A percentile compares a stretch with the other conserved stretches of the same genome.
These are phyloP conservation scores for Vanrija sp. DNA, from an alignment of 1,284 basidiomycete species.

Conservation along the genomic window DNA sequence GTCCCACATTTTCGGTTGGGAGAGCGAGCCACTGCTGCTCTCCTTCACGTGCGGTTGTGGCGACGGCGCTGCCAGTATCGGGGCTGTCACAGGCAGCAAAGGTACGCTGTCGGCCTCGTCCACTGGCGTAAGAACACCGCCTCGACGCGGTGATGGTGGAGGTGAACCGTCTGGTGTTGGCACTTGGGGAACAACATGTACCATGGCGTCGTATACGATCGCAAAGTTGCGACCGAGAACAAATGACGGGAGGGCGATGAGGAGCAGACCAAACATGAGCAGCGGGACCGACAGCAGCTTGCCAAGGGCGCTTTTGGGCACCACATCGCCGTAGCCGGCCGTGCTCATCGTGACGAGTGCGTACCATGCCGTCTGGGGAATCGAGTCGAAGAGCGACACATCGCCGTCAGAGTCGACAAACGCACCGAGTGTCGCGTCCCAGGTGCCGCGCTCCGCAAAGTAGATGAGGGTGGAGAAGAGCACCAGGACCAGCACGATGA, in stretches of 20 bases:
- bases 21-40: too few relatives aligned
- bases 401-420: constrained; percentile 82
- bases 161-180: constrained; percentile 4
- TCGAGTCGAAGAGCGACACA: constrained; percentile 56
- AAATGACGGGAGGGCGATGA: constrained; percentile 82
- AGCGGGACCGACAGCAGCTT: constrained; percentile 76
- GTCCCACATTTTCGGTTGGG: neutral
- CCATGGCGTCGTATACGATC: constrained; percentile 74
- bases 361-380: constrained; percentile 71
- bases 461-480: constrained; percentile 83
- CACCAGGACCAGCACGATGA: constrained; percentile 78
- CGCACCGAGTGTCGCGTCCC: constrained; percentile 70
- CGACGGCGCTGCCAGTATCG: too few relatives aligned
- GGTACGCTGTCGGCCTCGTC: constrained; percentile 1
- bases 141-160: neutral
- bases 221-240: constrained; percentile 85
- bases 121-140: constrained; percentile 1
- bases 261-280: constrained; percentile 73
- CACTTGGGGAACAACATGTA: neutral
- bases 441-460: constrained; percentile 79
- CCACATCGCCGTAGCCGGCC: constrained; percentile 68
- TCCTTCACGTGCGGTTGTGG: too few relatives aligned
- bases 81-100: neutral
- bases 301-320: constrained; percentile 74
- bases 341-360: constrained; percentile 54